Conservation (phyloP, 2,329 filamentous ascomycete genomes). For the Penicillium sp. region DNA sequence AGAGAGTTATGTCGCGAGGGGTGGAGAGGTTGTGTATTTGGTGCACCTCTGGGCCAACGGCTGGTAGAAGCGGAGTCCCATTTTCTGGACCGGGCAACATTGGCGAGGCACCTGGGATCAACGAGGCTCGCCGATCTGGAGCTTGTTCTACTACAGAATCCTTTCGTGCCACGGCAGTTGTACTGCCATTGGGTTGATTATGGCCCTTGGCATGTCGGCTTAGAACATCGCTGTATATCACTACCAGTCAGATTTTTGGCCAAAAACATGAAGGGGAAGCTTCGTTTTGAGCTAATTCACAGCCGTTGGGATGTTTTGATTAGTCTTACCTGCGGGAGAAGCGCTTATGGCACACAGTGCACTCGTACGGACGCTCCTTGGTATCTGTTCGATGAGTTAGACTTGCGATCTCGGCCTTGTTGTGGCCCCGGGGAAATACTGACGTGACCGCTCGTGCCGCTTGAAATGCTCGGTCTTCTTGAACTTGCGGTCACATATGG, state of each 20-base stretch:
- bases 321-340: conserved; percentile 59
- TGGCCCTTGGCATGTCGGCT: conserved; percentile 60
- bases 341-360: conserved; percentile 60
- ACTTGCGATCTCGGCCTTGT: not conserved
- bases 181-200: conserved; percentile 35
- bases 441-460: conserved; percentile 62
- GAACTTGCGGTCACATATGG: conserved; percentile 60
- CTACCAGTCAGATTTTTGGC: conserved; percentile 22
- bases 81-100: conserved; percentile 21
- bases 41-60: conserved; percentile 22
- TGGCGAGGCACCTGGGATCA: conserved; percentile 21
- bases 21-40: conserved; percentile 26
- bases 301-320: conserved; percentile 4
- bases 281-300: not conserved
- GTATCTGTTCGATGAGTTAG: conserved; percentile 52
- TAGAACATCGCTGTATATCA: conserved; percentile 52
- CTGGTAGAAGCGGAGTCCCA: conserved; percentile 26
- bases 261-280: not conserved
- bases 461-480: conserved; percentile 63
- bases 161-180: conserved; percentile 34
- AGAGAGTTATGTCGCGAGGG: conserved; percentile 36
- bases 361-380: conserved; percentile 61
- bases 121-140: conserved; percentile 35
- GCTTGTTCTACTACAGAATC: conserved; percentile 36
- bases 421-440: conserved; percentile 32